Conservation (phyloP, 345 rosid genomes). For the Boechera retrofracta region DNA sequence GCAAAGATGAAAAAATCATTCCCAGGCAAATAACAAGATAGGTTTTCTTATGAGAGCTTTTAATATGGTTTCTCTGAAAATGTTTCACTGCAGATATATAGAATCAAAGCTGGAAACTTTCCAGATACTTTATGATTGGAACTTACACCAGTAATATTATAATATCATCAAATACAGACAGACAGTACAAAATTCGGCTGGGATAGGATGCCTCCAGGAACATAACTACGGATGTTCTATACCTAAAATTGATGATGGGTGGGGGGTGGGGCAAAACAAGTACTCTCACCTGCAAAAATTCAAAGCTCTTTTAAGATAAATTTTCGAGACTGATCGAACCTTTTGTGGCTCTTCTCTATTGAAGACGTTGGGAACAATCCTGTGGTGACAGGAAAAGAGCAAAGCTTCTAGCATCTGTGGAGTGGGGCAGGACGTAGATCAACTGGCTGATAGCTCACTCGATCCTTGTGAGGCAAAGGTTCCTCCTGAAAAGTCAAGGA, state of each 20-base stretch:
- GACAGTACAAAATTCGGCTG: conserved; percentile 21
- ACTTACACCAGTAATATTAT: conserved; percentile 9
- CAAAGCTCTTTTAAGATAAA: conserved; percentile 13
- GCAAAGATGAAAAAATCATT: not conserved
- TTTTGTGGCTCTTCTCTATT: not conserved
- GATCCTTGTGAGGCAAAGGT: conserved; percentile 70
- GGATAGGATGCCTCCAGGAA: not conserved
- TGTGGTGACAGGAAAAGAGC: conserved; percentile 9
- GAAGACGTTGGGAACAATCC: conserved; percentile 16
- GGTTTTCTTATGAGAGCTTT: not conserved
- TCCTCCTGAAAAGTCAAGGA: conserved; percentile 58
- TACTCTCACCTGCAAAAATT: conserved; percentile 11
- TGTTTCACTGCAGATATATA: not conserved
- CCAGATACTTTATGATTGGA: not conserved
- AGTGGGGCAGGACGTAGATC: conserved; percentile 85
- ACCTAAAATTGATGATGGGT: conserved; percentile 3
- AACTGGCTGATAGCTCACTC: conserved; percentile 68
- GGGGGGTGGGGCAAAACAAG: not conserved
- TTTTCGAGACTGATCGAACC: not conserved
- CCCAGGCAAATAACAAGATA: not conserved
- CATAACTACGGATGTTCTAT: not conserved
- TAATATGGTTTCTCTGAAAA: not conserved
- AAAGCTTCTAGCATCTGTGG: conserved; percentile 59
- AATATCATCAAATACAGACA: conserved; percentile 28
- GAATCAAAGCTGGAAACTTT: conserved; percentile 2